Evolutionary conservation across 2,329 filamentous ascomycete genomes (phyloP).

Genomic region (Neonectria neomacrospora): DNA sequence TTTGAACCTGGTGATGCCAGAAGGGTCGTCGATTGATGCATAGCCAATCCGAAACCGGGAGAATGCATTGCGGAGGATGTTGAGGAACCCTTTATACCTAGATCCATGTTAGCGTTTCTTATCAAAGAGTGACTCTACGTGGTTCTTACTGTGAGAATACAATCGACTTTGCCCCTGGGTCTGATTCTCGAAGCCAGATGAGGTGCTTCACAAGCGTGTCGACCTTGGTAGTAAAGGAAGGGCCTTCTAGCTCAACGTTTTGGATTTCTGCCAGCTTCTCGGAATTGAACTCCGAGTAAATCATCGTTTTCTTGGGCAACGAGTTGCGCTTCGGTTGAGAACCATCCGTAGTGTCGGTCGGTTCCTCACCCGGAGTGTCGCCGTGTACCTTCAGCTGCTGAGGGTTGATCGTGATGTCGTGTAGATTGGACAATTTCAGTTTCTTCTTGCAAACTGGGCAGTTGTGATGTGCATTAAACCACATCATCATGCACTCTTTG

Average conservation of each 20-base stretch:
- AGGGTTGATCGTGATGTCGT: slow-evolving; percentile 87
- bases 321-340: slow-evolving; percentile 32
- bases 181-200: slow-evolving; percentile 83
- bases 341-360: slow-evolving; percentile 21
- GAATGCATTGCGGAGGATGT: slow-evolving; percentile 78
- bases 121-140: neutral
- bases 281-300: slow-evolving; percentile 82
- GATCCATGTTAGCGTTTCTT: slow-evolving; percentile 22
- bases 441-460: slow-evolving; percentile 87
- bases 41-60: slow-evolving; percentile 76
- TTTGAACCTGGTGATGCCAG: slow-evolving; percentile 81
- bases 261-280: slow-evolving; percentile 83
- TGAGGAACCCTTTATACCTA: slow-evolving; percentile 79
- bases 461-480: slow-evolving; percentile 78
- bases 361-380: slow-evolving; percentile 29
- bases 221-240: slow-evolving; percentile 89
- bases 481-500: slow-evolving; percentile 83
- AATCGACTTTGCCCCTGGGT: slow-evolving; percentile 89
- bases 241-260: slow-evolving; percentile 76
- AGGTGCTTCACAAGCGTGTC: slow-evolving; percentile 85
- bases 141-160: slow-evolving; percentile 81
- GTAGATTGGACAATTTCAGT: slow-evolving; percentile 75
- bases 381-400: slow-evolving; percentile 74
- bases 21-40: slow-evolving; percentile 73
- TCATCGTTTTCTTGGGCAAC: slow-evolving; percentile 55